Evolutionary conservation across 208 protist species (phyloP), one percentile per base, ranked within the genome.

Genomic region (Trypanosoma theileri): DNA sequence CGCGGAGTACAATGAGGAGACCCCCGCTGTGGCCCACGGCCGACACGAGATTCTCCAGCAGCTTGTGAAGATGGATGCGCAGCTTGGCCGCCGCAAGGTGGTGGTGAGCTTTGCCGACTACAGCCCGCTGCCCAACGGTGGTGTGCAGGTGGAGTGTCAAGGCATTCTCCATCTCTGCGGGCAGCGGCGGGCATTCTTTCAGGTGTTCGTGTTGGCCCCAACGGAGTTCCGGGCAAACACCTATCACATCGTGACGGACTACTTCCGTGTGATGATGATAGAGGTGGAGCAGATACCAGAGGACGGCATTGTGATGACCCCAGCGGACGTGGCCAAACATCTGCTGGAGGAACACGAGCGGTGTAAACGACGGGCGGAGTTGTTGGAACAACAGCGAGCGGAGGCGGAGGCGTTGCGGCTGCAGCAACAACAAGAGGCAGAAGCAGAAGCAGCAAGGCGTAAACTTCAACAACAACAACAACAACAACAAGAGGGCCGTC

Each of bases 171-270:
- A 84, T 79, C 70, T 91, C 3, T 75, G 79, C 19, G 72, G 81
- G 31, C 60, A 73, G 61, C 80, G 82, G 61, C 76, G 79, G 14
- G 75, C 74, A 19, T 92, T 92, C 68, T 65, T 88, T 24, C 90
- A 95, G 65, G 73, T 78, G 64, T 95, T 93, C 67, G 82, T 92
- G 45, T 79, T 95, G n/a, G 66, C 81, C 42, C 90, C 90, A 19
- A 92, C 87, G 13, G 65, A 59, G 72, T 82, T 86, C 80, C 85
- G 86, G 72, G 75, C 60, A 50, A 84, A 83, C 73, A 92, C 90
- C 12, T 93, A 87, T 76, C 78, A 92, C 86, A 91, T 95, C 58
- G 82, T 79, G 54, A 82, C 79, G 24, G 90, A 95, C 66, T 93
- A 89, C 71, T 75, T 93, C 35, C 87, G 90, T 67, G 86, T 93